These are phyloP conservation scores for Rehmannia glutinosa DNA, from an alignment of 257 asterid genomes.

Conservation along the genomic window DNA sequence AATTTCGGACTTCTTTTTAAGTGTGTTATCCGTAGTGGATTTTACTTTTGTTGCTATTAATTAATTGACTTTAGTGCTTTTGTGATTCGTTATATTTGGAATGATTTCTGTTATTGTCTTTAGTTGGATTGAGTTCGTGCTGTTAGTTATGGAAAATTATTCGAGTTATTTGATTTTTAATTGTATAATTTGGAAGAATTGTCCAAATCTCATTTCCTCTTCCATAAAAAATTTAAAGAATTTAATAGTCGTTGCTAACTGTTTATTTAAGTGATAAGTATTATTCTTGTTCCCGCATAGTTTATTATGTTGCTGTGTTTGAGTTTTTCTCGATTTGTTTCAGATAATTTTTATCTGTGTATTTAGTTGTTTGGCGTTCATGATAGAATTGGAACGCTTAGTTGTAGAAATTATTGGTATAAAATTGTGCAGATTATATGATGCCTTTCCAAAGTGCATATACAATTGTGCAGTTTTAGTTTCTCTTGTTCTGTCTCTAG, in stretches of 20 bases:
- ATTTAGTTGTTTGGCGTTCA: background rate
- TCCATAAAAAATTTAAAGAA: too few species aligned
- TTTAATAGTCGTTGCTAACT: slow-evolving; percentile 1
- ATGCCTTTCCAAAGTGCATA: background rate
- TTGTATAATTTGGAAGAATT: background rate
- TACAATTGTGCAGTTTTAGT: background rate
- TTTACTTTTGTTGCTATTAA: slow-evolving; percentile 5
- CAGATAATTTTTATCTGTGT: background rate
- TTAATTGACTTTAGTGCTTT: background rate
- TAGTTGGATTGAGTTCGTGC: slow-evolving; percentile 17
- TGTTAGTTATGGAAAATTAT: slow-evolving; percentile 6
- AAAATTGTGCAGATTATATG: too few species aligned
- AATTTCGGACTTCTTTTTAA: background rate
- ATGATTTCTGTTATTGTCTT: slow-evolving; percentile 1
- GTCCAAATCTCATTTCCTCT: background rate
- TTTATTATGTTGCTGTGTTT: background rate
- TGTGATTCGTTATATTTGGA: background rate
- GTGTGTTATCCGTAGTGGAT: slow-evolving; percentile 6
- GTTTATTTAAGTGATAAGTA: slow-evolving; percentile 3
- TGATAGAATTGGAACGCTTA: background rate
- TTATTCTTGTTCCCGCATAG: background rate
- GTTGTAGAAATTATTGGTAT: too few species aligned
- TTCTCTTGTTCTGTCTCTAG: background rate
- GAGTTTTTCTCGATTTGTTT: background rate
- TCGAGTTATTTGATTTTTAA: background rate